Conservation (phyloP, 352 stramenopile species). For the Pythium utonaiense region DNA sequence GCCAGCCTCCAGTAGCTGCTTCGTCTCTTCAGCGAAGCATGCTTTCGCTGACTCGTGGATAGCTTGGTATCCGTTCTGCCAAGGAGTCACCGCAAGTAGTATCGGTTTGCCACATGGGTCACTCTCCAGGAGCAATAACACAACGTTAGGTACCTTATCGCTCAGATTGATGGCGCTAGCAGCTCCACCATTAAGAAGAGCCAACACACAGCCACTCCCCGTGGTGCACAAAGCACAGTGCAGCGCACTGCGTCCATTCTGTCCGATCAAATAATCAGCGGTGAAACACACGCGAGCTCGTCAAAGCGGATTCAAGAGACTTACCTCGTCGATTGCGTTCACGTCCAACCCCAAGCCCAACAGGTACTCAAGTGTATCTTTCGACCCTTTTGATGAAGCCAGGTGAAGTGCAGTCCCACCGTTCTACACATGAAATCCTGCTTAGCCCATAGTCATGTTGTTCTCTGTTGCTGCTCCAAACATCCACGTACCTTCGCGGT, state of each 20-base stretch:
- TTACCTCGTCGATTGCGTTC: neutral
- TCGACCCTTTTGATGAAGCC: neutral
- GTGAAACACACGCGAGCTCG: no score
- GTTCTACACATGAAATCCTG: neutral
- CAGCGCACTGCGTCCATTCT: neutral
- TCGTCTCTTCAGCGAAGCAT: neutral
- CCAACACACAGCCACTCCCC: neutral
- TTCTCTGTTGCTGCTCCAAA: no score
- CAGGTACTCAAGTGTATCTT: neutral
- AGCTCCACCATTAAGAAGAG: neutral
- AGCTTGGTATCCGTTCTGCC: neutral
- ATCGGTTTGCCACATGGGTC: neutral
- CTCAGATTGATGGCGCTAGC: neutral
- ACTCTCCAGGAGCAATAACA: neutral
- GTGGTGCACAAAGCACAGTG: neutral
- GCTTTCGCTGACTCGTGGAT: neutral
- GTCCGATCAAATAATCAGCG: no score
- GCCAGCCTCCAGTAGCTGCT: neutral
- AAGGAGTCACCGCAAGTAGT: no score
- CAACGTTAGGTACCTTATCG: neutral
- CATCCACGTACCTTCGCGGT: no score
- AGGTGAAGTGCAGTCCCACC: neutral
- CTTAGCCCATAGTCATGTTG: neutral
- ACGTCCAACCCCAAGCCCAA: neutral
- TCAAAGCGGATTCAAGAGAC: neutral